These are phyloP conservation scores for Saprolegnia parasitica DNA, from an alignment of 352 stramenopile genomes.

Conservation along the genomic window DNA sequence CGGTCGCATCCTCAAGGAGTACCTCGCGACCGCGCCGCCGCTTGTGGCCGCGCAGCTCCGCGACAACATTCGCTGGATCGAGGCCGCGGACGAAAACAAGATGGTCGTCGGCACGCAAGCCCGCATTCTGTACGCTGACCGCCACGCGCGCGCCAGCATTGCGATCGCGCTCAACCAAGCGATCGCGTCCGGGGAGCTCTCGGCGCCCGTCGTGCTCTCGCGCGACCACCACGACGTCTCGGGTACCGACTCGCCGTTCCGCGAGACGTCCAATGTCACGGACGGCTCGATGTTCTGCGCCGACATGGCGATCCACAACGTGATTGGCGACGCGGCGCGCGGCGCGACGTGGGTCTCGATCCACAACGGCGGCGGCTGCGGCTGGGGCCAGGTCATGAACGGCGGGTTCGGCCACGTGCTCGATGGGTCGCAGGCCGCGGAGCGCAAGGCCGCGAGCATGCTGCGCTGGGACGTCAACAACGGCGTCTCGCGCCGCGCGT, in stretches of 20 bases:
- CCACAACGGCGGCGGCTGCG: conserved; percentile 85
- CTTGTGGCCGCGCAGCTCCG: conserved; percentile 67
- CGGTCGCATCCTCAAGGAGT: conserved; percentile 55
- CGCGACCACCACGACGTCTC: conserved; percentile 87
- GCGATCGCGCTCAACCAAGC: conserved; percentile 82
- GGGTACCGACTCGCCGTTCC: conserved; percentile 84
- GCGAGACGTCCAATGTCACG: conserved; percentile 85
- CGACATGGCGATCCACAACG: conserved; percentile 89
- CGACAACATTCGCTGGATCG: conserved; percentile 85
- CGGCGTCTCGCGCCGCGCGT: conserved; percentile 70
- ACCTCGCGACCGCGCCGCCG: conserved; percentile 44
- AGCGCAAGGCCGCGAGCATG: conserved; percentile 61
- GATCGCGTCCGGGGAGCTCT: conserved; percentile 61
- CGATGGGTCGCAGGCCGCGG: conserved; percentile 65
- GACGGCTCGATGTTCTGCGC: conserved; percentile 83
- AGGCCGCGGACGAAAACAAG: conserved; percentile 77
- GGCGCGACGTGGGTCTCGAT: conserved; percentile 84
- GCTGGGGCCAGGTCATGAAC: conserved; percentile 87
- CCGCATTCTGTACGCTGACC: conserved; percentile 84
- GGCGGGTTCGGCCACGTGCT: conserved; percentile 85
- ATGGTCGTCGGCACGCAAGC: conserved; percentile 86
- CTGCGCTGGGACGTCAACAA: conserved; percentile 89
- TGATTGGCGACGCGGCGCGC: conserved; percentile 76
- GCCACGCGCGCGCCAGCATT: conserved; percentile 65
- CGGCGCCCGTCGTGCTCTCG: conserved; percentile 69